Evolutionary conservation across 2,329 filamentous ascomycete species (phyloP).

Genomic region (Fusarium sp.): DNA sequence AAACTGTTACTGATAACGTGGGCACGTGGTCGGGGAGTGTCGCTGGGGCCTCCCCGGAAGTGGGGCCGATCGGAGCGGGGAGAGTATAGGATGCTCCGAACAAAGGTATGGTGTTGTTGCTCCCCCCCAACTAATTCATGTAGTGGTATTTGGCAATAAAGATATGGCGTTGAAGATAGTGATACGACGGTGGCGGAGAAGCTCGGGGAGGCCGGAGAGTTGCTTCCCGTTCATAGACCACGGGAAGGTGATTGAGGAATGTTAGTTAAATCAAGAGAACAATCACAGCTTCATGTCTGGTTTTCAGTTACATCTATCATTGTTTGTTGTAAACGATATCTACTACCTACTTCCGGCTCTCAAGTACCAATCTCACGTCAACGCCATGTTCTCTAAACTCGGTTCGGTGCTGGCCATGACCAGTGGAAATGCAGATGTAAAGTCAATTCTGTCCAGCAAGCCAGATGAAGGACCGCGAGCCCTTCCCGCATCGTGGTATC

Average conservation of each 20-base stretch:
- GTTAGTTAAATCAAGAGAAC: too few species aligned
- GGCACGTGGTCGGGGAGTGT: background rate
- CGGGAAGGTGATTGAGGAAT: too few species aligned
- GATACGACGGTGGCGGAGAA: background rate
- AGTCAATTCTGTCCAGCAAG: background rate
- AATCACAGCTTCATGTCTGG: too few species aligned
- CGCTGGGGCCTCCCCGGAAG: background rate
- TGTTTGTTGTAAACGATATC: too few species aligned
- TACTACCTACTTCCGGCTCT: too few species aligned
- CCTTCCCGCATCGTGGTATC: slow-evolving; percentile 17
- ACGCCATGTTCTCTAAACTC: slow-evolving; percentile 7
- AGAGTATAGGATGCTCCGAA: background rate
- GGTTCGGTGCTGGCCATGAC: background rate
- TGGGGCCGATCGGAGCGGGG: background rate
- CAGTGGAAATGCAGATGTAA: background rate
- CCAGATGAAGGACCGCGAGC: background rate
- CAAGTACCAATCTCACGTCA: too few species aligned
- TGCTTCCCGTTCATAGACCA: too few species aligned
- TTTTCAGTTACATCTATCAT: too few species aligned
- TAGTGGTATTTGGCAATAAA: background rate
- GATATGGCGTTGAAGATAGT: background rate
- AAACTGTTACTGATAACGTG: too few species aligned
- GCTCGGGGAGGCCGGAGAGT: background rate
- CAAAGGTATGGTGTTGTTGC: background rate
- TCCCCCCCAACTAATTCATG: background rate